Base-by-base conservation (phyloP, 129 eudicot genomes). In the Artemisia annua region DNA sequence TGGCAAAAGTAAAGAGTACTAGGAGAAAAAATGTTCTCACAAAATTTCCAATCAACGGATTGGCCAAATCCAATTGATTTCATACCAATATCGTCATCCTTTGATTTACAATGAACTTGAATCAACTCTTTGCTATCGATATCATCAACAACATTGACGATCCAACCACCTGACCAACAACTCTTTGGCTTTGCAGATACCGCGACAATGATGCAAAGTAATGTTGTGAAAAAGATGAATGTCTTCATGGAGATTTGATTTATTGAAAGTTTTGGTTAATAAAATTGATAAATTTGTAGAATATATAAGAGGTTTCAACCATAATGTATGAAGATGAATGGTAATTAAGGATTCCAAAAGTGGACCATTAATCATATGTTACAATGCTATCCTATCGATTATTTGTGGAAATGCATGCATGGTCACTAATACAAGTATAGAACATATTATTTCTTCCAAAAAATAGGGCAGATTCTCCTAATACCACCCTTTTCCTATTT, bases 1-100 rank as follows among this genome's bases (percentile, higher is more conserved):
- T 74, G 84, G 60, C 84, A 74, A n/a, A 61, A 74, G 55, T 9
- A 74, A 26, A 75, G 80, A 53, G 84, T 74, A 59, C 71, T 61
- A 0, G 82, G 82, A 44, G 52, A 28, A 13, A 80, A 0, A 28
- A 75, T 15, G 3, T 54, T 62, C 35, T 52, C 70, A 26, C 84
- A 80, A 32, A 80, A 80, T 6, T 68, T 26, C 80, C 80, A 80
- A 22, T 63, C 30, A 11, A 74, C 17, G 10, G 71, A 55, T 50
- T 75, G 26, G 4, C 70, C 52, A n/a, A 1, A 74, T 13, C 48
- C 58, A 0, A 80, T 0, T 7, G 76, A 19, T 28, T 69, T 30
- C 51, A 66, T 56, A 9, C 80, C 84, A 17, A 80, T 44, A 69
- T 80, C 80, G 2, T 43, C 13, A 18, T 80, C 12, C 53, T 62